Evolutionary conservation across 345 rosid genomes (phyloP).

Genomic region (Salix koriyanagi): DNA sequence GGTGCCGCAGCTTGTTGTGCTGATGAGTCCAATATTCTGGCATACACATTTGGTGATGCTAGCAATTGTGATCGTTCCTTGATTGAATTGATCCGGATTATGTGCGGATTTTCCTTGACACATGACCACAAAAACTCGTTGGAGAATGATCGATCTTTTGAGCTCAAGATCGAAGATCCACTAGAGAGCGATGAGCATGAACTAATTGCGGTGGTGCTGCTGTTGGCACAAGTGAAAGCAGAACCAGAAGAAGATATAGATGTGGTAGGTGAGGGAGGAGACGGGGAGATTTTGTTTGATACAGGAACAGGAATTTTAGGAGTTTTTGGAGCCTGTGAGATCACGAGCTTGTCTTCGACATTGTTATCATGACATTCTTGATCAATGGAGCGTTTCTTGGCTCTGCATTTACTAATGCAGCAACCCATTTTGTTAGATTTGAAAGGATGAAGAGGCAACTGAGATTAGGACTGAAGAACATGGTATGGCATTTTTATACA

Average conservation of each 20-base stretch:
- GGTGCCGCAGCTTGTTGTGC: conserved; percentile 17
- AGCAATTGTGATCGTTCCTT: conserved; percentile 41
- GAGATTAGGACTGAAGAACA: neutral
- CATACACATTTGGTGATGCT: conserved; percentile 12
- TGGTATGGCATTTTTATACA: conserved; percentile 1
- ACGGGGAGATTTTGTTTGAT: conserved; percentile 38
- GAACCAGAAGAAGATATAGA: conserved; percentile 27
- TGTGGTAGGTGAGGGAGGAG: conserved; percentile 43
- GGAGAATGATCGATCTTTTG: conserved; percentile 71
- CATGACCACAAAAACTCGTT: conserved; percentile 79
- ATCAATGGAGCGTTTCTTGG: conserved; percentile 36
- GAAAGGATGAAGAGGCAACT: neutral
- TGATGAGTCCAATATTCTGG: conserved; percentile 16
- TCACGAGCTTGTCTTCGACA: conserved; percentile 63
- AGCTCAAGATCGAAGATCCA: conserved; percentile 39
- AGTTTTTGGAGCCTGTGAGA: conserved; percentile 30
- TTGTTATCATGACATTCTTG: conserved; percentile 19
- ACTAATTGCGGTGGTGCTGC: conserved; percentile 20
- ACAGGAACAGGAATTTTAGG: conserved; percentile 20
- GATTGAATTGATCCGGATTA: conserved; percentile 54
- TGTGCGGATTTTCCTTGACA: conserved; percentile 68
- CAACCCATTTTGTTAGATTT: conserved; percentile 52
- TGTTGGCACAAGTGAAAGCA: conserved; percentile 30
- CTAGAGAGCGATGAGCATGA: conserved; percentile 47
- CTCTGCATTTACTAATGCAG: conserved; percentile 72